A percentile compares a stretch with the other conserved stretches of the same genome.
These are phyloP conservation scores for Simmondsia chinensis DNA, from an alignment of 148 eudicot species.

Conservation along the genomic window DNA sequence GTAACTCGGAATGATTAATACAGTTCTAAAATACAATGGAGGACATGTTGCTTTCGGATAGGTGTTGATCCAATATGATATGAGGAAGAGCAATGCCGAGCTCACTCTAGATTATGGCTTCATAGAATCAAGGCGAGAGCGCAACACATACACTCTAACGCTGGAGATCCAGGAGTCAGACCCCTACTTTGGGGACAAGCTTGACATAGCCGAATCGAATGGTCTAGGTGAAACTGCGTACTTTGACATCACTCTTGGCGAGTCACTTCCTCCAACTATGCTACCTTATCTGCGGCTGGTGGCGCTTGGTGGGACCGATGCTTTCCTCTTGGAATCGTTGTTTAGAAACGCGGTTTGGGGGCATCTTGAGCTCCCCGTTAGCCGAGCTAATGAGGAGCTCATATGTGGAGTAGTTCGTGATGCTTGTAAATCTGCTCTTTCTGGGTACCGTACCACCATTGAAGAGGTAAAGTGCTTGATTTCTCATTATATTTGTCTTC, in stretches of 20 bases:
- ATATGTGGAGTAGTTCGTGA: constrained; percentile 63
- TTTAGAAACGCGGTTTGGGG: constrained; percentile 77
- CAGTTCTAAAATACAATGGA: too few species aligned
- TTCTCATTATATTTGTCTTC: background rate
- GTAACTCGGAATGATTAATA: too few species aligned
- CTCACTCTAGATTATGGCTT: constrained; percentile 93
- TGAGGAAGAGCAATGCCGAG: constrained; percentile 85
- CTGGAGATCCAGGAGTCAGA: constrained; percentile 80
- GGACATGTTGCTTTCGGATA: constrained; percentile 12
- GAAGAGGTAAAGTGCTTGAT: constrained; percentile 55
- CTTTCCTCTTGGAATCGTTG: constrained; percentile 76
- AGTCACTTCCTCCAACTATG: constrained; percentile 58
- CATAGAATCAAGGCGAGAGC: constrained; percentile 51
- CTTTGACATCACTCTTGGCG: constrained; percentile 69
- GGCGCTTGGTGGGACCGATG: constrained; percentile 77
- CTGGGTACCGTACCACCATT: constrained; percentile 62
- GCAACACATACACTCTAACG: constrained; percentile 71
- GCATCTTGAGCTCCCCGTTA: constrained; percentile 70
- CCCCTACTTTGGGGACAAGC: constrained; percentile 73
- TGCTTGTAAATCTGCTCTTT: constrained; percentile 72
- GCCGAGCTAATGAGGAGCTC: constrained; percentile 76
- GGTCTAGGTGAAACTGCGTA: constrained; percentile 69
- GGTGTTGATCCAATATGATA: constrained; percentile 83
- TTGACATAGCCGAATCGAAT: constrained; percentile 83
- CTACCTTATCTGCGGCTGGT: constrained; percentile 77